These are phyloP conservation scores for Paratinospora sagittata DNA, from an alignment of 164 flowering plant genomes.

Conservation along the genomic window DNA sequence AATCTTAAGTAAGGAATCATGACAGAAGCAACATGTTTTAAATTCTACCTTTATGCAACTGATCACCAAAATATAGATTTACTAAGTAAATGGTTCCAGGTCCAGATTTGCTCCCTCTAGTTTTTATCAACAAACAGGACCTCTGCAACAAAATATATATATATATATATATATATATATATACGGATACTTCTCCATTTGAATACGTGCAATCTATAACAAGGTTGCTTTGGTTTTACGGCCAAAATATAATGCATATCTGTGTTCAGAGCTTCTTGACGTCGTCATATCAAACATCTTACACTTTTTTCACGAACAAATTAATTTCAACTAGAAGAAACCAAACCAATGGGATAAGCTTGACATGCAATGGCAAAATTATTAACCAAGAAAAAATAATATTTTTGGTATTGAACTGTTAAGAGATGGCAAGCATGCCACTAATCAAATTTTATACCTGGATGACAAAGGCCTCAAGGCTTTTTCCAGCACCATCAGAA, in stretches of 20 bases:
- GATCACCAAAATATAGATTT: not conserved
- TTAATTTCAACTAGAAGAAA: not conserved
- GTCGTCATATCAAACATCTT: not conserved
- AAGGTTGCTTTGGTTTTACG: no score
- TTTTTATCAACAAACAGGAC: not conserved
- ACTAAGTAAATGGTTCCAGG: not conserved
- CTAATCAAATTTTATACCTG: constrained; percentile 45
- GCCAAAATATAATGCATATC: not conserved
- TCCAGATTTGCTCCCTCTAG: not conserved
- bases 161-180: no score
- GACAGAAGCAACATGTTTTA: not conserved
- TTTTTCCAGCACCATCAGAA: constrained; percentile 87
- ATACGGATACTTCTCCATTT: no score
- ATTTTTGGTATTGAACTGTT: not conserved
- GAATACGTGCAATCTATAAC: no score
- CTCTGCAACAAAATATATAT: no score
- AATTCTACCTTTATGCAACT: not conserved
- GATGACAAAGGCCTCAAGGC: constrained; percentile 83
- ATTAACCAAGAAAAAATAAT: not conserved
- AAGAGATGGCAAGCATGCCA: not conserved
- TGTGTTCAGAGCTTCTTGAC: not conserved
- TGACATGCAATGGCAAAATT: not conserved
- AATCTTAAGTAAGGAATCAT: no score
- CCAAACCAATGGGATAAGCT: not conserved
- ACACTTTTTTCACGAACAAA: not conserved